Evolutionary conservation across 73 alveolate species (phyloP).

Genomic region (Paramecium sexaurelia): DNA sequence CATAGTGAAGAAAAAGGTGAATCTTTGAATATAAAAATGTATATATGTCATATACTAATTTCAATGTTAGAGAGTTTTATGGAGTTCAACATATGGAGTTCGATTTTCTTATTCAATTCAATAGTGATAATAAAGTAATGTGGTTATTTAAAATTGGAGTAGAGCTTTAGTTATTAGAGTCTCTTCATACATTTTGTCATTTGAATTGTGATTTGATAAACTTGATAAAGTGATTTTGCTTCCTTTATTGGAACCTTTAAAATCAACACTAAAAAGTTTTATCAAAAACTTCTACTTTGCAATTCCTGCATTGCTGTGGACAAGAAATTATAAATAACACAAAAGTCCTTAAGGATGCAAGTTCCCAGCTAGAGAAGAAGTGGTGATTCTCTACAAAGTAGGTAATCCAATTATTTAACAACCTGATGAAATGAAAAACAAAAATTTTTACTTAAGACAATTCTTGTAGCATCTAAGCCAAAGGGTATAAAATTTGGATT

Average conservation of each 20-base stretch:
- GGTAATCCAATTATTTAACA: constrained; percentile 20
- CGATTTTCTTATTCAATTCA: constrained; percentile 36
- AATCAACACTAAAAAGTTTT: background rate
- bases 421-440: background rate
- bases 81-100: constrained; percentile 26
- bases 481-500: background rate
- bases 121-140: background rate
- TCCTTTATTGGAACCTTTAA: background rate
- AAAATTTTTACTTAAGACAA: background rate
- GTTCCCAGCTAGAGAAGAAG: background rate
- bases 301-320: background rate
- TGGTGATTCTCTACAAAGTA: background rate
- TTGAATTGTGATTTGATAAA: constrained; percentile 3
- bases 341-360: background rate
- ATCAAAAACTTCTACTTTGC: background rate
- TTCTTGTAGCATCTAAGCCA: background rate
- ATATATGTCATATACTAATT: constrained; percentile 17
- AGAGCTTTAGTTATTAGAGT: background rate
- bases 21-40: background rate
- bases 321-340: background rate
- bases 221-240: background rate
- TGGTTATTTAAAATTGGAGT: background rate
- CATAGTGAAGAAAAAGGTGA: constrained; percentile 25
- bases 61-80: constrained; percentile 36
- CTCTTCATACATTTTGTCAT: constrained; percentile 22